A percentile compares a stretch with the other conserved stretches of the same genome.
Conservation (phyloP, 129 eudicot genomes). For the Heracleum sosnowskyi region DNA sequence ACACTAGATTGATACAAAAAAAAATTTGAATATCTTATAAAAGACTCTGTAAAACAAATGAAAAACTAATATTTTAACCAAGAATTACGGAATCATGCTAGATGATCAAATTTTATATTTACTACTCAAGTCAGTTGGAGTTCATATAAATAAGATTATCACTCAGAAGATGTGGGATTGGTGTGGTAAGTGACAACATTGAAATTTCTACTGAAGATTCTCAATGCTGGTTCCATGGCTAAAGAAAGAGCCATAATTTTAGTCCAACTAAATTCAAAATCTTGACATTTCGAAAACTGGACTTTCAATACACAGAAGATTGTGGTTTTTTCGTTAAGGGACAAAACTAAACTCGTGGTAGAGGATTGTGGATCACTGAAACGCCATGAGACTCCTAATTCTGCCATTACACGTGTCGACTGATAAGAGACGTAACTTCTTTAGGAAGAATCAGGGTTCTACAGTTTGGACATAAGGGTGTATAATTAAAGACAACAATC, state of each 20-base stretch:
- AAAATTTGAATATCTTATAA: background rate
- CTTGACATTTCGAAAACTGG: conserved; percentile 25
- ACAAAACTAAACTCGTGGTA: background rate
- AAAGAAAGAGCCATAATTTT: conserved; percentile 1
- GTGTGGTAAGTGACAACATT: background rate
- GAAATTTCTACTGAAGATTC: conserved; percentile 9
- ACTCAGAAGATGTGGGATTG: background rate
- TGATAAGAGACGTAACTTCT: background rate
- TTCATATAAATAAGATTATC: background rate
- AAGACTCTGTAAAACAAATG: background rate
- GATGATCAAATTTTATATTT: background rate
- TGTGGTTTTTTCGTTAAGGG: background rate
- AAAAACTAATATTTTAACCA: background rate
- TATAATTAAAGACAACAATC: background rate
- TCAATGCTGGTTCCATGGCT: conserved; percentile 3
- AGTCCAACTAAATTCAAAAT: conserved; percentile 16
- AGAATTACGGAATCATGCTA: background rate
- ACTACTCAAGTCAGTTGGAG: background rate
- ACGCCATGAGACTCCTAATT: background rate
- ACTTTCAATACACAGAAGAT: conserved; percentile 1
- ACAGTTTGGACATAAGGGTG: background rate
- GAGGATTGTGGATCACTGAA: background rate
- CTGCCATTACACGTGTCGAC: conserved; percentile 6
- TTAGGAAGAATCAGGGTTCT: background rate
- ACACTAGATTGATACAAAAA: background rate